Evolutionary conservation across 2,329 filamentous ascomycete genomes (phyloP).

Genomic region (Fusarium sp.): DNA sequence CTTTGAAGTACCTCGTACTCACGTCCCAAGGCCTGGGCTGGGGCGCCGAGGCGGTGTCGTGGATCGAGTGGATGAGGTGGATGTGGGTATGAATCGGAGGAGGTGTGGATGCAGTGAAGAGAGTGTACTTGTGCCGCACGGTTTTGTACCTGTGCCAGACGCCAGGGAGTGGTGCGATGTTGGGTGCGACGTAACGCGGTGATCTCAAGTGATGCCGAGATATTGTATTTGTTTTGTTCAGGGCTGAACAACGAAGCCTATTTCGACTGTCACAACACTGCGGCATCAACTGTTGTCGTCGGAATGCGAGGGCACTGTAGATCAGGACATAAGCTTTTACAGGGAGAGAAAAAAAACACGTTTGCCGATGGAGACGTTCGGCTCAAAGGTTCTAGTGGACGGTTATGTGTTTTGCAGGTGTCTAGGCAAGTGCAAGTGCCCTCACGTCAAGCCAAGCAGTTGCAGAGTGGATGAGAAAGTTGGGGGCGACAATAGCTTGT

Average conservation of each 20-base stretch:
- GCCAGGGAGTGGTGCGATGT: constrained; percentile 35
- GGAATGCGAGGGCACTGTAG: neutral
- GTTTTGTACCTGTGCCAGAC: constrained; percentile 34
- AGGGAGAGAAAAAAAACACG: neutral
- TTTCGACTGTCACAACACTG: neutral
- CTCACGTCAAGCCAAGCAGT: constrained; percentile 22
- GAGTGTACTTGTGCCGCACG: constrained; percentile 30
- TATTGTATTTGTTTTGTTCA: constrained; percentile 33
- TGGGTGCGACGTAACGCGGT: constrained; percentile 32
- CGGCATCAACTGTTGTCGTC: neutral
- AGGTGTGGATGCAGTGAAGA: constrained; percentile 29
- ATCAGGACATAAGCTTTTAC: neutral
- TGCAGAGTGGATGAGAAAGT: constrained; percentile 28
- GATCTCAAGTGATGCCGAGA: constrained; percentile 33
- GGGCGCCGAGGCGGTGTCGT: constrained; percentile 46
- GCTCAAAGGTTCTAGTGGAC: constrained; percentile 11
- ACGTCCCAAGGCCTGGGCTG: constrained; percentile 40
- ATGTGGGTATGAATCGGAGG: constrained; percentile 36
- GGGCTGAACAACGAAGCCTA: constrained; percentile 10
- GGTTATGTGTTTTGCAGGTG: constrained; percentile 36
- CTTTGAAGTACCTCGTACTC: constrained; percentile 40
- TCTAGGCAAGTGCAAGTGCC: constrained; percentile 17
- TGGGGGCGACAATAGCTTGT: constrained; percentile 38
- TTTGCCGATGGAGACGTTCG: constrained; percentile 10
- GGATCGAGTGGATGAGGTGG: constrained; percentile 42